phyloP scores from a whole-genome alignment of 2,329 filamentous ascomycete genomes.

The Ceratocystis albifundus region DNA sequence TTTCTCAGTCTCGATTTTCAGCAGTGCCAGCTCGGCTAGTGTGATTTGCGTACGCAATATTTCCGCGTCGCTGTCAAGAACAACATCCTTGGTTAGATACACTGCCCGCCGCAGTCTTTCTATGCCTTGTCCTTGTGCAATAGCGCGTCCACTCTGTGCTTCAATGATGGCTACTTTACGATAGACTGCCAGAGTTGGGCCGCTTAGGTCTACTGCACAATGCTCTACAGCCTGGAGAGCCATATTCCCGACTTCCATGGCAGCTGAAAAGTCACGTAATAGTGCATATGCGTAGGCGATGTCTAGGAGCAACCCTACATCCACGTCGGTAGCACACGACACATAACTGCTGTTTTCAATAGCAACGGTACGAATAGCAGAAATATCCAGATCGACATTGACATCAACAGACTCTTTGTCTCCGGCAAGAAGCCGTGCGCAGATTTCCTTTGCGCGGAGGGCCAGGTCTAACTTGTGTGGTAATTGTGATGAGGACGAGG shows the following conservation, averaged over 20 bases:
- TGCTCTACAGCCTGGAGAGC: constrained; percentile 1
- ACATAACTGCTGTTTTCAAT: not conserved
- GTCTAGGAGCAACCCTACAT: constrained; percentile 1
- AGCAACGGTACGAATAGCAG: not conserved
- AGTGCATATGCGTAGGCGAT: constrained; percentile 8
- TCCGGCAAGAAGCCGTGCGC: not conserved
- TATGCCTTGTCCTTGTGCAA: not conserved
- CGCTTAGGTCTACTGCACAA: not conserved
- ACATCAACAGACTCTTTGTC: not conserved
- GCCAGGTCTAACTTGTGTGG: not conserved
- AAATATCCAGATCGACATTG: not conserved
- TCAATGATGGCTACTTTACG: not conserved
- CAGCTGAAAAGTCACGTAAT: constrained; percentile 1
- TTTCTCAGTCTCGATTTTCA: not conserved
- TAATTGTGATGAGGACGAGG: not conserved
- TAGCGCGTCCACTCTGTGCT: not conserved
- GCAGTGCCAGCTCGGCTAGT: not conserved
- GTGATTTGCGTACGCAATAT: constrained; percentile 4
- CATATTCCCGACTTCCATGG: constrained; percentile 1
- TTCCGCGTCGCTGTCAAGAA: not conserved
- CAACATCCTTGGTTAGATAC: not conserved
- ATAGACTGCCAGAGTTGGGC: not conserved
- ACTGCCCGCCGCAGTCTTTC: not conserved
- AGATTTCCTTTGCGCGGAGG: not conserved
- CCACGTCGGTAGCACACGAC: not conserved